Percentiles rank a stretch among this genome's conserved stretches.
Evolutionary conservation across 2,329 filamentous ascomycete genomes (phyloP).

Genomic region (Zasmidium citrigriseum): DNA sequence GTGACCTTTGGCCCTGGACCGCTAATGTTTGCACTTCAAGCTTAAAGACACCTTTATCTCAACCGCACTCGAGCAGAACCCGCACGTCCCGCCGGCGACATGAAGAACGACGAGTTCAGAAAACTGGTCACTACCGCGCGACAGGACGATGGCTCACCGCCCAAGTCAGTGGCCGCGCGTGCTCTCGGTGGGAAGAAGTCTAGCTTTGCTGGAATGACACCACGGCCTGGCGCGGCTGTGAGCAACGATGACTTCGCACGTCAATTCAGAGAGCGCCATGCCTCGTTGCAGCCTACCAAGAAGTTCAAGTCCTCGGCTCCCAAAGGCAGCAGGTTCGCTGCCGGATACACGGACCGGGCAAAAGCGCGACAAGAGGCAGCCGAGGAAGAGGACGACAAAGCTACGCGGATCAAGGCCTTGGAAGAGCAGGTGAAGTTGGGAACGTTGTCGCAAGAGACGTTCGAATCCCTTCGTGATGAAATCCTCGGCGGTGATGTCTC

Average conservation of each 20-base stretch:
- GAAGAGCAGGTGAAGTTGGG: slow-evolving; percentile 81
- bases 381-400: slow-evolving; percentile 58
- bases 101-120: slow-evolving; percentile 97
- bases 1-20: not conserved
- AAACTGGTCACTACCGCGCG: slow-evolving; percentile 63
- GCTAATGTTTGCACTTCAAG: slow-evolving; percentile 3
- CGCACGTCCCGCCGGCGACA: slow-evolving; percentile 39
- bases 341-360: slow-evolving; percentile 83
- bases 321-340: slow-evolving; percentile 76
- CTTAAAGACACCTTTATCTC: not conserved
- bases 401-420: slow-evolving; percentile 70
- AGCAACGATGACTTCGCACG: slow-evolving; percentile 71
- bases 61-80: not conserved
- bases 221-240: slow-evolving; percentile 64
- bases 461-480: slow-evolving; percentile 71
- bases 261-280: slow-evolving; percentile 75
- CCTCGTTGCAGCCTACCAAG: slow-evolving; percentile 54
- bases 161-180: slow-evolving; percentile 36
- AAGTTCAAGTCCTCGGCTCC: slow-evolving; percentile 76
- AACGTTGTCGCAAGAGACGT: slow-evolving; percentile 78
- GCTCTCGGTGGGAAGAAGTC: slow-evolving; percentile 35
- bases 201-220: slow-evolving; percentile 81
- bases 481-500: slow-evolving; percentile 79
- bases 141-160: slow-evolving; percentile 35
- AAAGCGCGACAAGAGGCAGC: slow-evolving; percentile 57